Evolutionary conservation across 805 yeast genomes (phyloP).

Genomic region (Tetrapisispora pingtungensis): DNA sequence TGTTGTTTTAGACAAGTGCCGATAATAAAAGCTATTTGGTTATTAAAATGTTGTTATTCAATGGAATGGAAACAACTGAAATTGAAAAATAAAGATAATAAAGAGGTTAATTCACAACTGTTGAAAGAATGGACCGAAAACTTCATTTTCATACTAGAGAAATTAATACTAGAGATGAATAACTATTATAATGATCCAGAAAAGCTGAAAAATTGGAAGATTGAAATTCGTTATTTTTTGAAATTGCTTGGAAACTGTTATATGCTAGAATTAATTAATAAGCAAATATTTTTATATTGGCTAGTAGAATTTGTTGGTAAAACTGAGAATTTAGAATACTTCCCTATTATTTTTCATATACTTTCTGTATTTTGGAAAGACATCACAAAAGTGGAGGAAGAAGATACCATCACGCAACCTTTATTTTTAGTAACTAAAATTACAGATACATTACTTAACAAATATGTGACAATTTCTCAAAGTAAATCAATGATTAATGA

Average conservation of each 20-base stretch:
- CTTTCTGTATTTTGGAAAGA: conserved; percentile 66
- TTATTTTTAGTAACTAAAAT: conserved; percentile 49
- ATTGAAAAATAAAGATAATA: conserved; percentile 7
- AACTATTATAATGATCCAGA: conserved; percentile 21
- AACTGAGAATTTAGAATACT: conserved; percentile 30
- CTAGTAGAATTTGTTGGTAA: conserved; percentile 42
- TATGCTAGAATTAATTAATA: conserved; percentile 57
- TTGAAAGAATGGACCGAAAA: conserved; percentile 86
- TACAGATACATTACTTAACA: conserved; percentile 48
- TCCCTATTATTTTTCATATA: conserved; percentile 43
- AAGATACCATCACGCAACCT: conserved; percentile 5
- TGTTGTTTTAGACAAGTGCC: conserved; percentile 63
- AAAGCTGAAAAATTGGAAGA: conserved; percentile 32
- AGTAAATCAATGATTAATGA: conserved; percentile 29
- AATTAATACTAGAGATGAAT: conserved; percentile 26
- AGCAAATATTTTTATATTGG: conserved; percentile 52
- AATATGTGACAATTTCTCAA: conserved; percentile 32
- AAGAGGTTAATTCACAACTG: conserved; percentile 39
- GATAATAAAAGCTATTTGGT: conserved; percentile 77
- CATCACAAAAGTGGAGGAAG: conserved; percentile 38
- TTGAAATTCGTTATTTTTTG: conserved; percentile 48
- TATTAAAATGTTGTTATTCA: conserved; percentile 76
- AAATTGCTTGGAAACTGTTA: conserved; percentile 55
- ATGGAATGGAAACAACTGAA: conserved; percentile 42
- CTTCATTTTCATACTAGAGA: conserved; percentile 43